Conservation (phyloP, 169 alveolate species). For the Eimeria zaria region DNA sequence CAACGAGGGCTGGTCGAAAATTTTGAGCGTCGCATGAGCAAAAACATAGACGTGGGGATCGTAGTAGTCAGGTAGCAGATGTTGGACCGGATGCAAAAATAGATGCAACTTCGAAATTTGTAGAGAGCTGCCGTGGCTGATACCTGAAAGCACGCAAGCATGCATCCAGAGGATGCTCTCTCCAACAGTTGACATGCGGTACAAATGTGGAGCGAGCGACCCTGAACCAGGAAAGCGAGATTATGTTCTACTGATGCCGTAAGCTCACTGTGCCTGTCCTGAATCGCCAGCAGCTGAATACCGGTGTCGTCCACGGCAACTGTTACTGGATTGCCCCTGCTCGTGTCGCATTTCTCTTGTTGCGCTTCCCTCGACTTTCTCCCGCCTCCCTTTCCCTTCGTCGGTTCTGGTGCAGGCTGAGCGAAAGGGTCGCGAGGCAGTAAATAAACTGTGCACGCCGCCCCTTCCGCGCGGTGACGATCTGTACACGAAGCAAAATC, state of each 20-base stretch:
- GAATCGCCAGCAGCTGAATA: conserved; percentile 71
- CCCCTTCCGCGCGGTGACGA: conserved; percentile 77
- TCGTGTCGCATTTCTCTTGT: conserved; percentile 44
- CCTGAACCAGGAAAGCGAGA: background rate
- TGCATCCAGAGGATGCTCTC: background rate
- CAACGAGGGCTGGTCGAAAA: conserved; percentile 70
- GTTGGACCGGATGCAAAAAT: conserved; percentile 72
- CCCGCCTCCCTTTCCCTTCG: conserved; percentile 70
- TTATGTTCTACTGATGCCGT: background rate
- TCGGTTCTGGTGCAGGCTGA: conserved; percentile 43
- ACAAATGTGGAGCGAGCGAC: background rate
- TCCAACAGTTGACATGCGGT: background rate
- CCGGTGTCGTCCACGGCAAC: conserved; percentile 69
- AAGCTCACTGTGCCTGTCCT: conserved; percentile 80
- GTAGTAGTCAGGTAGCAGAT: conserved; percentile 65
- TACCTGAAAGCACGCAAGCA: conserved; percentile 66
- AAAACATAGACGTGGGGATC: conserved; percentile 84
- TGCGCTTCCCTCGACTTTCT: conserved; percentile 13
- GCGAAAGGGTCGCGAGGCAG: conserved; percentile 70
- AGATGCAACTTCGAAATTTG: conserved; percentile 71
- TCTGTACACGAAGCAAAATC: conserved; percentile 9
- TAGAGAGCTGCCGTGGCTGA: conserved; percentile 79
- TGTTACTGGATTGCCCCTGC: conserved; percentile 78
- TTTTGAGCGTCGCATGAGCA: conserved; percentile 72
- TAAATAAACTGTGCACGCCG: conserved; percentile 83